Conservation (phyloP, 208 protist genomes). For the Leishmania major region DNA sequence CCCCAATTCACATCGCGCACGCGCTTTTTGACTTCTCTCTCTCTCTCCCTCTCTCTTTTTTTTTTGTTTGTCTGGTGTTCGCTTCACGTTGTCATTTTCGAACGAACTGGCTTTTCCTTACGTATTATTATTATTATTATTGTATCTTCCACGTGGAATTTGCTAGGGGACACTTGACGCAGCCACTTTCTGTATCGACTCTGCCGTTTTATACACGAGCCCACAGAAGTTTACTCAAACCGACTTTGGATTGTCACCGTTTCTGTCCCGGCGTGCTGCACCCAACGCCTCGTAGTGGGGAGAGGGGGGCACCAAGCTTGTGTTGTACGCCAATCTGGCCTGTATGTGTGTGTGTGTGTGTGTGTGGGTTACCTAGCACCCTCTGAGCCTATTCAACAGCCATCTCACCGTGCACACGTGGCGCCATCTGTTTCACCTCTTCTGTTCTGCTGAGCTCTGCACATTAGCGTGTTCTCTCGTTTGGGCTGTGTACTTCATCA, state of each 20-base stretch:
- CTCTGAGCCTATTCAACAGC: neutral
- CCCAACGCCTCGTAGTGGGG: neutral
- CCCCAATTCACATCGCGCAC: neutral
- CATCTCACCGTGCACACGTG: neutral
- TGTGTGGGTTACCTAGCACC: neutral
- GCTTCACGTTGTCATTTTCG: neutral
- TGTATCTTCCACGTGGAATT: neutral
- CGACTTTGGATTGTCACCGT: neutral
- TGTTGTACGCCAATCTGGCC: neutral
- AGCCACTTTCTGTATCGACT: neutral
- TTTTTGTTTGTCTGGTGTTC: neutral
- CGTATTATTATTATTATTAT: neutral
- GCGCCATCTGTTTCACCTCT: neutral
- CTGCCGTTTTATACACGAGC: neutral
- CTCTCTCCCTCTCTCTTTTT: neutral
- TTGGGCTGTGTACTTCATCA: neutral
- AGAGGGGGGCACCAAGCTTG: neutral
- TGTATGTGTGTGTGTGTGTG: neutral
- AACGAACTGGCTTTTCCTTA: constrained; percentile 1
- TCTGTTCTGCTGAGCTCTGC: neutral
- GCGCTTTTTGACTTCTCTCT: neutral
- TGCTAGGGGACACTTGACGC: neutral
- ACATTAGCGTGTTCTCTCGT: neutral
- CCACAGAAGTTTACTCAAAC: neutral
- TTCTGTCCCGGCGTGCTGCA: neutral